These are phyloP conservation scores for Fusarium sp. DNA, from an alignment of 2,329 filamentous ascomycete genomes.

Conservation along the genomic window DNA sequence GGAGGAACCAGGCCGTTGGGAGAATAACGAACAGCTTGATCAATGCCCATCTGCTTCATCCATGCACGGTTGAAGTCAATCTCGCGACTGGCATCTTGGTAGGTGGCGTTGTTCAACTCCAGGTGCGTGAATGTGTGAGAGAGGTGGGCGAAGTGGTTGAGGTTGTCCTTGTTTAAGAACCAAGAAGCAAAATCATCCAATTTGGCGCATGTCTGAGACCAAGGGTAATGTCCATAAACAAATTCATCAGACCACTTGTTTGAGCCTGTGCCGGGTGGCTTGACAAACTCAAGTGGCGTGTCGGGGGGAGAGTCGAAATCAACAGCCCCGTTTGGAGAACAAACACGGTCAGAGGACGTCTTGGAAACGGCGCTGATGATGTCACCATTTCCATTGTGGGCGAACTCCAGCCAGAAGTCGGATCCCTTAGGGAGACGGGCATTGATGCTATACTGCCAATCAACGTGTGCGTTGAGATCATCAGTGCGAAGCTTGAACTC, in stretches of 20 bases:
- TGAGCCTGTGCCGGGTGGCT: conserved; percentile 19
- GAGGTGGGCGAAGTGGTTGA: conserved; percentile 32
- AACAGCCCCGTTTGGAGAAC: conserved; percentile 8
- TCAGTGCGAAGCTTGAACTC: conserved; percentile 32
- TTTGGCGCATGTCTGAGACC: conserved; percentile 30
- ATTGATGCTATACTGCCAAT: conserved; percentile 32
- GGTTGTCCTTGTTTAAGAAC: conserved; percentile 27
- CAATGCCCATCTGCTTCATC: conserved; percentile 30
- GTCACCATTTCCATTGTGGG: conserved; percentile 36
- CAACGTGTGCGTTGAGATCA: conserved; percentile 30
- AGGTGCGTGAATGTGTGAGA: conserved; percentile 36
- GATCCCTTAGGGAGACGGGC: conserved; percentile 28
- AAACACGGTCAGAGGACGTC: background rate
- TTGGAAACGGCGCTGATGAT: conserved; percentile 14
- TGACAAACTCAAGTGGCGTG: conserved; percentile 29
- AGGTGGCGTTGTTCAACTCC: conserved; percentile 36
- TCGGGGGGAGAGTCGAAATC: conserved; percentile 15
- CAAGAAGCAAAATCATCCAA: conserved; percentile 32
- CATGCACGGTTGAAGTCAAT: conserved; percentile 35
- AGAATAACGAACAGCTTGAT: conserved; percentile 22
- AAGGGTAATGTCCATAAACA: conserved; percentile 12
- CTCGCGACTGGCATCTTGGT: conserved; percentile 28
- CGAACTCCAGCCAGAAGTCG: conserved; percentile 29
- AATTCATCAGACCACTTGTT: conserved; percentile 23
- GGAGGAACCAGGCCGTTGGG: conserved; percentile 28